Base-by-base conservation (phyloP, 2,329 filamentous ascomycete species). In the Alternaria sp. region DNA sequence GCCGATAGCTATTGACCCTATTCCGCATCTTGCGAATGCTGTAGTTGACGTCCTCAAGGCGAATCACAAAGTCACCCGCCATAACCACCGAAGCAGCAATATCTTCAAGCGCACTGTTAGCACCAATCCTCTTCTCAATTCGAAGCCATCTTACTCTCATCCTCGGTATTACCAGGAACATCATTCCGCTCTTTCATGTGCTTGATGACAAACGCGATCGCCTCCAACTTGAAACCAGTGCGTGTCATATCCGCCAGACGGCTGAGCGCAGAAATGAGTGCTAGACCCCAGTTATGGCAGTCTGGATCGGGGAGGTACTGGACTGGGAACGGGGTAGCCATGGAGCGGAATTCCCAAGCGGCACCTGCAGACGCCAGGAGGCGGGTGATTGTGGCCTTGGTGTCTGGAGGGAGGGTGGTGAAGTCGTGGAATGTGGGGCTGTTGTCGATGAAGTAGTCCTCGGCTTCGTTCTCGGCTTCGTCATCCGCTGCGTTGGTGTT, bases 281-380 rank as follows among this genome's bases (percentile, higher is more conserved):
- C 23, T 7, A 45, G 6, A 5, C 50, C 43, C 55, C 44, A 59
- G 14, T 59, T 59, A 4, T 50, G 55, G 15, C 30, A 21, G 30
- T 59, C 30, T 7, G 50, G 55, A 11, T 63, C 55, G 6, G 55
- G 47, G 12, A 51, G 26, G 49, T 59, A 59, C 5, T 54, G 43
- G 14, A 7, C 4, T 18, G 55, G 44, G 30, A 53, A 59, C 4
- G 23, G 41, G 20, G 55, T 26, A 6, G 55, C 55, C 7, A 41
- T 46, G 5, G 43, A 54, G n/a, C 26, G 15, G 10, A 55, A 23
- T 23, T 20, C 10, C 60, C 60, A 63, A 45, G 26, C 21, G 14
- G 12, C 25, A 10, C 15, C 23, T 6, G 59, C 46, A 6, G 37
- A 26, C 30, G 12, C n/a, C 18, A 37, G n/a, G 18, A 53, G 26